Base-by-base conservation (phyloP, 176 grass and related monocot species). In the Avena sativa region DNA sequence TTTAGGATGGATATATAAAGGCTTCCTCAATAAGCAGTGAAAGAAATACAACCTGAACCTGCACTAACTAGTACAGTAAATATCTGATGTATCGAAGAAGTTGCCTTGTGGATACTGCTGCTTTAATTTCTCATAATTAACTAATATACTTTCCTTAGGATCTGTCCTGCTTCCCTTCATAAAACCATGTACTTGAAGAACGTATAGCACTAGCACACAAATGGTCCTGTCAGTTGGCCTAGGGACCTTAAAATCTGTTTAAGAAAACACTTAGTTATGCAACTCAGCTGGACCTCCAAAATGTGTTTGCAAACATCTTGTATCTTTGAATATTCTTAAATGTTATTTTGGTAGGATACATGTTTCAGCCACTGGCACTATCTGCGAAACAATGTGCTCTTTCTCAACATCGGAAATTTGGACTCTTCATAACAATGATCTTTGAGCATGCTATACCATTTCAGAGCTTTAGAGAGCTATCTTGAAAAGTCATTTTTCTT, bases 331-430 rank as follows among this genome's bases (percentile, higher is more conserved):
- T 70, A 17, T 40, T 70, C 67, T 70, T 19, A 70, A 70, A 20
- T 70, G 15, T 19, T 19, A 70, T 70, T 38, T 70, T 40, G 34
- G 40, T 9, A 19, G 67, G 34, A 70, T 70, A 43, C 67, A 70
- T 67, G 30, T 67, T 67, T 67, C 30, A 67, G 64, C 64, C 64
- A 66, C 66, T 38, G 38, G 66, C 66, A 69, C 66, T 69, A 69
- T 69, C 30, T 69, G 66, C 6, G 0, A 69, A 68, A 19, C 66
- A 69, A 69, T 38, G 30, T 17, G 66, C 32, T 69, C 30, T 38
- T 36, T 69, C 66, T 43, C 67, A 16, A 40, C 34, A 8, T 20
- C 34, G 6, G 16, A 43, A 70, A 70, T 1, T 69, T 68, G 65
- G 65, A 68, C 30, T 69, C 8, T 19, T 38, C 36, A 40, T 20